Evolutionary conservation across 345 rosid species (phyloP).

Genomic region (Salix brachista): DNA sequence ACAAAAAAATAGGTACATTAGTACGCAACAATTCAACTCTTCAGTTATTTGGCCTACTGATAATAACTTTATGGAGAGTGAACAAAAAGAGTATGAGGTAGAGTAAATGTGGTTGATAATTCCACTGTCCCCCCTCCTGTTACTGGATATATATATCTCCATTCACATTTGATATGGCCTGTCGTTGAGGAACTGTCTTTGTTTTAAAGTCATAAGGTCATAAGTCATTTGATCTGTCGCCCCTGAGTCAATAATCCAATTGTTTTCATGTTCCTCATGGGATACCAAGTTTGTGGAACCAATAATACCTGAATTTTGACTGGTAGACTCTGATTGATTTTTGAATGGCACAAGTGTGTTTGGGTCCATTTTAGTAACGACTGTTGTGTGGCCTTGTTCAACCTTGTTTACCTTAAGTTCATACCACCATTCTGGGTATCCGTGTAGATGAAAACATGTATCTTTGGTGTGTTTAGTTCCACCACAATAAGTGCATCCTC

Average conservation of each 20-base stretch:
- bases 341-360: neutral
- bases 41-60: too few relatives aligned
- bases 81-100: too few relatives aligned
- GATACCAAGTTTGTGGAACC: neutral
- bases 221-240: fast-evolving
- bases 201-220: neutral
- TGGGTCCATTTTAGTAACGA: too few relatives aligned
- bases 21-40: too few relatives aligned
- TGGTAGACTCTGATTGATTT: fast-evolving
- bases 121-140: neutral
- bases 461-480: neutral
- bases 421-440: neutral
- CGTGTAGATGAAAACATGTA: fast-evolving
- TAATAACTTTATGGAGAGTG: too few relatives aligned
- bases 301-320: too few relatives aligned
- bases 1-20: too few relatives aligned
- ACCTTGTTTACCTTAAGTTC: neutral
- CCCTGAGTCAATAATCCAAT: too few relatives aligned
- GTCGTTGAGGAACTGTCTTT: fast-evolving
- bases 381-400: neutral
- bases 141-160: too few relatives aligned
- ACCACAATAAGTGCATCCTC: neutral
- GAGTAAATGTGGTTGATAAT: neutral
- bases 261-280: neutral
- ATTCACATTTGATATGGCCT: neutral